Evolutionary conservation across 2,329 filamentous ascomycete genomes (phyloP), one percentile per base, ranked within the genome.

Genomic region (Pseudopyricularia cyperi): DNA sequence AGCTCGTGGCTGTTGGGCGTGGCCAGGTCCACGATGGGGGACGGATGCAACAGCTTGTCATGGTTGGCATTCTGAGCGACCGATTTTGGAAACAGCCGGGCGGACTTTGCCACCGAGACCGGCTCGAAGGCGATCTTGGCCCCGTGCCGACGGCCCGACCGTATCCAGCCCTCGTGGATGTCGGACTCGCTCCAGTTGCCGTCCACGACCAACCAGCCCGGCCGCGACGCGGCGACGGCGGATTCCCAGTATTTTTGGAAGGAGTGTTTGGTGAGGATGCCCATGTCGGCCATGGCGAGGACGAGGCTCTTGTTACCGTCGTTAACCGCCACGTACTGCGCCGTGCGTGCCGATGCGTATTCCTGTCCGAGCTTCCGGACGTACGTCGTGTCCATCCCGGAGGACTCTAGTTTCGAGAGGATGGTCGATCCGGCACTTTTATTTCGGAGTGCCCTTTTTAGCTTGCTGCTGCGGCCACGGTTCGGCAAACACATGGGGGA

Each of bases 271-370:
- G 81, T 76, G 48, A 95, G 79, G 59, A 95, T 91, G 52, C 75
- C 79, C 89, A 97, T 96, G 63, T 97, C 93, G 4, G 91, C 90
- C 88, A 96, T 95, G 46, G 89, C 91, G 56, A 96, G 68, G n/a
- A 90, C 76, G 2, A 98, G 78, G 56, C 90, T 85, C 65, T 89
- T 94, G 54, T 84, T 80, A 1, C 73, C 73, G 62, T 94, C 87
- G 63, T 97, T 98, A 57, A 97, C 73, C 15, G 91, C 86, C 3
- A 97, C 79, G 64, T 97, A 97, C 65, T 96, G 89, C 1, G 90
- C 89, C 2, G 91, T 97, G 52, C 86, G 77, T 32, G 75, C 73
- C 3, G 72, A 72, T 22, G 65, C 68, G 54, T 71, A 70, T 44
- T 73, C 66, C 15, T 67, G 68, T 14, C 68, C 66, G 4, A 86